These are phyloP conservation scores for Arabidopsis lyrata DNA, from an alignment of 441 rosid genomes.

Conservation along the genomic window DNA sequence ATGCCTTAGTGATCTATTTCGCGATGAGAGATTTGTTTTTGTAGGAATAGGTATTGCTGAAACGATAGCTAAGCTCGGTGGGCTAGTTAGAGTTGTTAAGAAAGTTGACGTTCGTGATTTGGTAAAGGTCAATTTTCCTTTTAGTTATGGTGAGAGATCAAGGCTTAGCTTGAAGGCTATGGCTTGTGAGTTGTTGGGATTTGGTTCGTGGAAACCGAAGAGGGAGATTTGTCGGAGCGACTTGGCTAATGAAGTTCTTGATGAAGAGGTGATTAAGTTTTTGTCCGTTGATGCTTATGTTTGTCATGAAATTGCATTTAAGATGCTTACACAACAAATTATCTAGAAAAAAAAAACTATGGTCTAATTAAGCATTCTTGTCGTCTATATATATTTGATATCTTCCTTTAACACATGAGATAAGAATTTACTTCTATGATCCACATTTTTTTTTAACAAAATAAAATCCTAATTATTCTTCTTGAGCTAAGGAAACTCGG, in stretches of 20 bases:
- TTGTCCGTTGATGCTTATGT: conserved; percentile 1
- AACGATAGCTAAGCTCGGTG: background rate
- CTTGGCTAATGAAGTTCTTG: background rate
- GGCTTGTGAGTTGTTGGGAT: background rate
- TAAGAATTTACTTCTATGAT: background rate
- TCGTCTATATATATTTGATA: background rate
- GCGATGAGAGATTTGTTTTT: background rate
- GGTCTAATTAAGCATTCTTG: background rate
- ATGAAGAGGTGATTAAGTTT: background rate
- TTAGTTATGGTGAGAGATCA: background rate
- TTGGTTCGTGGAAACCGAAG: background rate
- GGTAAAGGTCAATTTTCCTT: background rate
- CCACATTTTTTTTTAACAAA: background rate
- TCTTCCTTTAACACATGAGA: background rate
- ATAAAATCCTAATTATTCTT: background rate
- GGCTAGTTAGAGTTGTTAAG: background rate
- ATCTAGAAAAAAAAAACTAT: no score
- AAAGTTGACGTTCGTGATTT: background rate
- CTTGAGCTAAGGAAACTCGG: background rate
- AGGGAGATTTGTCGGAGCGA: background rate
- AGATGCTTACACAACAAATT: background rate
- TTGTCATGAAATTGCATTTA: background rate
- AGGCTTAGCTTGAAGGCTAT: background rate
- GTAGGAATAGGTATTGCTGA: background rate
- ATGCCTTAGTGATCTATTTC: background rate